A percentile compares a stretch with the other conserved stretches of the same genome.
Conservation (phyloP, 2,329 filamentous ascomycete genomes). For the Plenodomus biglobosus region DNA sequence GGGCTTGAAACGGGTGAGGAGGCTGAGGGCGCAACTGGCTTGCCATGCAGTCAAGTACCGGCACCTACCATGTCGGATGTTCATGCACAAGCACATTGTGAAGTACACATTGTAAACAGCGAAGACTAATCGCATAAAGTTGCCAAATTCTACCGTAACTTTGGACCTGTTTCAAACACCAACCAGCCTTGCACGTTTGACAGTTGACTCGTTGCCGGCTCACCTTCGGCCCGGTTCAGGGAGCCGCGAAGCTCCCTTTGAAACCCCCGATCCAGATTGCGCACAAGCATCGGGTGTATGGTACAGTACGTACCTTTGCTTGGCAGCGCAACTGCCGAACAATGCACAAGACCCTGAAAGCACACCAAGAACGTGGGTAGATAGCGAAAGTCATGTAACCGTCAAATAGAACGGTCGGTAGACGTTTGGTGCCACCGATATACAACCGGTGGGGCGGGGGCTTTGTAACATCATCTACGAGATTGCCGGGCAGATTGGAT, state of each 20-base stretch:
- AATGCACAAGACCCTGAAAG: neutral
- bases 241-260: neutral
- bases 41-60: too few species aligned
- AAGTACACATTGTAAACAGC: too few species aligned
- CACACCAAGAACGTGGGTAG: neutral
- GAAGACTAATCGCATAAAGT: too few species aligned
- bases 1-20: too few species aligned
- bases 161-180: too few species aligned
- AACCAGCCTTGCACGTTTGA: neutral
- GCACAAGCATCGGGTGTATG: neutral
- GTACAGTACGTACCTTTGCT: too few species aligned
- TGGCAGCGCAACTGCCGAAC: neutral
- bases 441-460: neutral
- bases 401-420: neutral
- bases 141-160: too few species aligned
- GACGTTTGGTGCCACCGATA: neutral
- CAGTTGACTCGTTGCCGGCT: neutral
- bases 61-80: too few species aligned
- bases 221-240: neutral
- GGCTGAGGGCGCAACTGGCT: too few species aligned
- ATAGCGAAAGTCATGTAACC: neutral
- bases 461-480: neutral
- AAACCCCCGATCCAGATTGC: neutral
- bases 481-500: neutral
- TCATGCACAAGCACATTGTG: too few species aligned